Conservation (phyloP, 306 rosid species). For the Cucurbita maxima region DNA sequence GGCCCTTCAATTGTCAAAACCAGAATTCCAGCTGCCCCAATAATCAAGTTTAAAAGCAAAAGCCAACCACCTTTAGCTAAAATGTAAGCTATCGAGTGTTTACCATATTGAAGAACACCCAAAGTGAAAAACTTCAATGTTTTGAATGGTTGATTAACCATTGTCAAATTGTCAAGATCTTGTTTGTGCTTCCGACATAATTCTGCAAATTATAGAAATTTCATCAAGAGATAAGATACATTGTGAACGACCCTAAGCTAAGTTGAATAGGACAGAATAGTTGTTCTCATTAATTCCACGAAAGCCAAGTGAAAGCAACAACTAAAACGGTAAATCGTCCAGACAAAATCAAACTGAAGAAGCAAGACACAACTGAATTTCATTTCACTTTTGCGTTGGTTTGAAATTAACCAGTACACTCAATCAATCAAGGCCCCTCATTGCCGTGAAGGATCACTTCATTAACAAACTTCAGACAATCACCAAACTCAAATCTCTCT, state of each 20-base stretch:
- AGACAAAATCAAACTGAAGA: neutral
- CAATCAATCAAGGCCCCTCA: neutral
- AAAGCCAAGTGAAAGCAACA: neutral
- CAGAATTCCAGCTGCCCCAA: slow-evolving; percentile 40
- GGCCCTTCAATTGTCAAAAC: slow-evolving; percentile 54
- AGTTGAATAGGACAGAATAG: neutral
- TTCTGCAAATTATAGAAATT: slow-evolving; percentile 27
- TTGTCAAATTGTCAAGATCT: slow-evolving; percentile 70
- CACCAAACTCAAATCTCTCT: neutral
- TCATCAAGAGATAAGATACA: neutral
- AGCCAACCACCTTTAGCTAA: slow-evolving; percentile 82
- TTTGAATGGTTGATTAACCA: slow-evolving; percentile 65
- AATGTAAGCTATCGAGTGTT: slow-evolving; percentile 36
- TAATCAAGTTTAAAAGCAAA: slow-evolving; percentile 43
- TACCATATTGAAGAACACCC: slow-evolving; percentile 49
- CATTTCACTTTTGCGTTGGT: neutral
- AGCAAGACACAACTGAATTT: neutral
- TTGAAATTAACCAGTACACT: neutral
- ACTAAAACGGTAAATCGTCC: neutral
- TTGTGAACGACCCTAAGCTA: neutral
- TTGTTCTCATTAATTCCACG: neutral
- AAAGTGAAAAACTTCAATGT: slow-evolving; percentile 65
- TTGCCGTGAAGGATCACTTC: neutral
- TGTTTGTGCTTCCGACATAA: slow-evolving; percentile 32
- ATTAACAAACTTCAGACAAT: neutral